Evolutionary conservation across 2,329 filamentous ascomycete genomes (phyloP).

Genomic region (Furcasterigmium furcatum): DNA sequence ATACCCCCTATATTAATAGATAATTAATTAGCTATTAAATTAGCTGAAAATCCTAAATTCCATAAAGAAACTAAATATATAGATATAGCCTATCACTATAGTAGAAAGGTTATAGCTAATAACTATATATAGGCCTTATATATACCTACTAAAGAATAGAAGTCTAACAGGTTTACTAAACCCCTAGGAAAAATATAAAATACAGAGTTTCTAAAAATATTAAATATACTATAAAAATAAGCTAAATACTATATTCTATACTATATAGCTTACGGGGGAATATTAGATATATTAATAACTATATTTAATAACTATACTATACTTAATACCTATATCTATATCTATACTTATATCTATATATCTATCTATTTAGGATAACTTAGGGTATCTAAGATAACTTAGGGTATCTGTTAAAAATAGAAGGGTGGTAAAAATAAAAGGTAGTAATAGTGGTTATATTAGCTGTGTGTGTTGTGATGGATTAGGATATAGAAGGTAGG

Average conservation of each 20-base stretch:
- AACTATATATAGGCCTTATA: neutral
- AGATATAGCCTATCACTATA: neutral
- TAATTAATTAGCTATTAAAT: constrained; percentile 3
- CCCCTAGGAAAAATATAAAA: neutral
- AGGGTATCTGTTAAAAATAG: too few relatives aligned
- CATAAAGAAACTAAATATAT: neutral
- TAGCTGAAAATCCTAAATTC: neutral
- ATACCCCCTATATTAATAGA: neutral
- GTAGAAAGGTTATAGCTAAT: too few relatives aligned
- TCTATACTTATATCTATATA: too few relatives aligned
- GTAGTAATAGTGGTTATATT: neutral
- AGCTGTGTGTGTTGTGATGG: neutral
- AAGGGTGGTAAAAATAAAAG: neutral
- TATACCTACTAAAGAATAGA: too few relatives aligned
- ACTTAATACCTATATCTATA: neutral
- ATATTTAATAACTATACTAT: neutral
- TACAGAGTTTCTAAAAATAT: too few relatives aligned
- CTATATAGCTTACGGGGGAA: too few relatives aligned
- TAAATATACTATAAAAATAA: too few relatives aligned
- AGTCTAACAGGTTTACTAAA: too few relatives aligned
- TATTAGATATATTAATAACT: too few relatives aligned
- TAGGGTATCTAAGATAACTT: too few relatives aligned
- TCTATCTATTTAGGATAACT: too few relatives aligned
- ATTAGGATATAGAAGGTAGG: too few relatives aligned
- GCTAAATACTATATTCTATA: neutral